Evolutionary conservation across 208 protist species (phyloP).

Genomic region (Trypanosoma scelopori): DNA sequence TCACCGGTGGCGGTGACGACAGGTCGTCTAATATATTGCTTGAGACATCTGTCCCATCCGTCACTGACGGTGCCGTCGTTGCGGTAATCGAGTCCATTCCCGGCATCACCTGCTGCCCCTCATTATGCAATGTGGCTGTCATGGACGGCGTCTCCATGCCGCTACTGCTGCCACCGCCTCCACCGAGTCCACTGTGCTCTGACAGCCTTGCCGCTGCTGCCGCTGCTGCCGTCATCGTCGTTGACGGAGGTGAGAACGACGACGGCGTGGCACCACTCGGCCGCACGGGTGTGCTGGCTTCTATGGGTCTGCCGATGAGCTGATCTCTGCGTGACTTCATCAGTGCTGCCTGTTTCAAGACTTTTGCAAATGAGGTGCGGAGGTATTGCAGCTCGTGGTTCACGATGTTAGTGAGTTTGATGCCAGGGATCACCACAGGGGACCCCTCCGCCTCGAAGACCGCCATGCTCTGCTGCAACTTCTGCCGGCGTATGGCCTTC

Average conservation of each 20-base stretch:
- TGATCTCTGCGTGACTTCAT: conserved; percentile 59
- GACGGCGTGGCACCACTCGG: conserved; percentile 10
- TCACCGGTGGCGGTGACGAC: conserved; percentile 47
- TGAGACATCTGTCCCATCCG: conserved; percentile 7
- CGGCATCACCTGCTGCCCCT: conserved; percentile 8
- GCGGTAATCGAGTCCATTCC: background rate
- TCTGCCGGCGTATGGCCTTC: conserved; percentile 69
- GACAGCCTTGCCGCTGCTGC: conserved; percentile 8
- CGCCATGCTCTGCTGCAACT: conserved; percentile 78
- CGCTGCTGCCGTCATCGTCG: conserved; percentile 5
- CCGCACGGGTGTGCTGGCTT: conserved; percentile 13
- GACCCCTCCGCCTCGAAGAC: conserved; percentile 74
- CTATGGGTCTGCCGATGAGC: conserved; percentile 26
- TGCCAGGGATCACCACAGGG: conserved; percentile 82
- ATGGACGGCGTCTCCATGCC: conserved; percentile 4
- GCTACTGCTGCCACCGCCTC: background rate
- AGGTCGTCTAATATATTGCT: background rate
- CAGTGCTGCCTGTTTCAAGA: conserved; percentile 64
- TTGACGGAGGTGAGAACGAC: background rate
- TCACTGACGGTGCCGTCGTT: background rate
- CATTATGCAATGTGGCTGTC: conserved; percentile 1
- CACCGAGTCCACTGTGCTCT: background rate
- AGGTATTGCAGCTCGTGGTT: conserved; percentile 81
- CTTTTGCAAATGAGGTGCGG: conserved; percentile 64
- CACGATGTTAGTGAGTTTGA: conserved; percentile 86